phyloP scores from a whole-genome alignment of 2,329 filamentous ascomycete genomes.

The Tolypocladium ophioglossoides region DNA sequence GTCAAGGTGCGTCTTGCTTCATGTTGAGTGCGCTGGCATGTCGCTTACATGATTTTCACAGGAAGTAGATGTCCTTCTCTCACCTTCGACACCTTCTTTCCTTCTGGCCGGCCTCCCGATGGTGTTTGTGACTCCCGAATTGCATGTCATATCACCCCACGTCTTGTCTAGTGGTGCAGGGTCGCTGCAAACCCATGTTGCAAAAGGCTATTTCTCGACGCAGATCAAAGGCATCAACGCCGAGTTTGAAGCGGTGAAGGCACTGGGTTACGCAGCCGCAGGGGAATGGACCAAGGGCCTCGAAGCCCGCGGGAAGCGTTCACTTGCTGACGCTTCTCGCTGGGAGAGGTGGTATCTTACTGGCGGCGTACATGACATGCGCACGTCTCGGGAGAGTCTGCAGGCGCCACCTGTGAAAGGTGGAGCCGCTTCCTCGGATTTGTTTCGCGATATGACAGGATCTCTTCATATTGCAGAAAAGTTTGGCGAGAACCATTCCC shows the following conservation, averaged over 20 bases:
- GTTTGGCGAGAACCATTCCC: background rate
- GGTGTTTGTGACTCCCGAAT: constrained; percentile 50
- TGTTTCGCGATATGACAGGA: background rate
- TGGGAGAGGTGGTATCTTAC: constrained; percentile 65
- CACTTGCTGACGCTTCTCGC: constrained; percentile 49
- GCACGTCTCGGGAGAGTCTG: constrained; percentile 8
- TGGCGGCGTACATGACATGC: constrained; percentile 29
- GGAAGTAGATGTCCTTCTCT: constrained; percentile 62
- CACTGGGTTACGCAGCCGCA: constrained; percentile 55
- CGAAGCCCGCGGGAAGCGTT: constrained; percentile 48
- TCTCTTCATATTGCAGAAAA: background rate
- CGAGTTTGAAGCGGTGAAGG: constrained; percentile 53
- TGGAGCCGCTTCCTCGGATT: background rate
- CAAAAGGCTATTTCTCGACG: constrained; percentile 54
- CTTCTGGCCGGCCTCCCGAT: constrained; percentile 61
- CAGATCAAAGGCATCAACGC: constrained; percentile 52
- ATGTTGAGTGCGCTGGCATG: constrained; percentile 8
- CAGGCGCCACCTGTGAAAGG: background rate
- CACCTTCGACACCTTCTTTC: constrained; percentile 45
- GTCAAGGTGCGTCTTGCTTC: constrained; percentile 47
- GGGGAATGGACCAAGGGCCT: constrained; percentile 77
- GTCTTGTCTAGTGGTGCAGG: constrained; percentile 40
- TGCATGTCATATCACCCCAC: constrained; percentile 48
- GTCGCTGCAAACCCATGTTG: constrained; percentile 38
- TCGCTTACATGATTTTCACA: constrained; percentile 24